Percentiles rank a stretch among this genome's conserved stretches.
Evolutionary conservation across 2,329 filamentous ascomycete species (phyloP).

Genomic region (Verticillium longisporum): DNA sequence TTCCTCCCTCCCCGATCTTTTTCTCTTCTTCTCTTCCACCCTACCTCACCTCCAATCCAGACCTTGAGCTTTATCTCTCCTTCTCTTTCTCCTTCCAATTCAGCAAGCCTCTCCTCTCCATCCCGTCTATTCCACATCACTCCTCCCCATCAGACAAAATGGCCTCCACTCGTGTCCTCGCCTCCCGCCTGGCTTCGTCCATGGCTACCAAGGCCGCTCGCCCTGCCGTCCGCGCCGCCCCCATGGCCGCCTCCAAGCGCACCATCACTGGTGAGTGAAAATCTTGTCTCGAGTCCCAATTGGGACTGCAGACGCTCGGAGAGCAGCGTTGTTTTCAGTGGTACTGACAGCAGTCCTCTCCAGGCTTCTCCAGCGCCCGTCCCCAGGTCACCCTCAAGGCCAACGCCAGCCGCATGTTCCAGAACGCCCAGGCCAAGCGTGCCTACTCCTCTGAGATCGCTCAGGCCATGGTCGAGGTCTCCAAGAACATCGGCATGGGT

Average conservation of each 20-base stretch:
- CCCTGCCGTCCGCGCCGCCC: slow-evolving; percentile 61
- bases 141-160: slow-evolving; percentile 58
- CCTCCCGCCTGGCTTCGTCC: slow-evolving; percentile 70
- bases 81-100: slow-evolving; percentile 11
- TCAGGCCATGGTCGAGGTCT: slow-evolving; percentile 82
- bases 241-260: slow-evolving; percentile 57
- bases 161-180: slow-evolving; percentile 70
- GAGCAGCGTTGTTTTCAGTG: no score
- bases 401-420: slow-evolving; percentile 59
- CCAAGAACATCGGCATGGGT: slow-evolving; percentile 87
- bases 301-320: neutral
- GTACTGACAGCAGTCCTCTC: slow-evolving; percentile 23
- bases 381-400: slow-evolving; percentile 61
- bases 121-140: slow-evolving; percentile 18
- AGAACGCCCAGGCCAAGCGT: slow-evolving; percentile 53
- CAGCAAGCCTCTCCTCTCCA: slow-evolving; percentile 18
- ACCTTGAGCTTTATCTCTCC: slow-evolving; percentile 11
- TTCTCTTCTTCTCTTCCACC: slow-evolving; percentile 34
- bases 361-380: slow-evolving; percentile 57
- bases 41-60: slow-evolving; percentile 12
- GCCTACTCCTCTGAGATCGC: slow-evolving; percentile 85
- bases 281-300: slow-evolving; percentile 1
- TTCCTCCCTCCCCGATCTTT: slow-evolving; percentile 25
- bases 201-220: slow-evolving; percentile 74
- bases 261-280: slow-evolving; percentile 63